Conservation (phyloP, 1,284 basidiomycete species). For the Fomitopsis schrenkii region DNA sequence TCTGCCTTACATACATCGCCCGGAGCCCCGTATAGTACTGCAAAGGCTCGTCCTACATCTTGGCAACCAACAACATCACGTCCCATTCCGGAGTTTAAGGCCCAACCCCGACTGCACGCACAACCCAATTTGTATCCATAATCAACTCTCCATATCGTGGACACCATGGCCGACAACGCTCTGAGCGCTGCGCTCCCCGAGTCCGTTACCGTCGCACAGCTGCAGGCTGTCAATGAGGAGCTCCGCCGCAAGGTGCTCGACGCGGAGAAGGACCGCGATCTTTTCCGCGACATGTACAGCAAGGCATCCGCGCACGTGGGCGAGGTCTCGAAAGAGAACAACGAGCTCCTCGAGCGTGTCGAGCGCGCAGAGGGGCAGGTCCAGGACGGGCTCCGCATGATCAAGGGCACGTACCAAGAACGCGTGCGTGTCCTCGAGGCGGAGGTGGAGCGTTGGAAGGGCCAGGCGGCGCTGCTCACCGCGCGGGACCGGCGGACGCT, state of each 20-base stretch:
- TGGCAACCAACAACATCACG: background rate
- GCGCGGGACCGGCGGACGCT: slow-evolving; percentile 48
- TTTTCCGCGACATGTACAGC: slow-evolving; percentile 21
- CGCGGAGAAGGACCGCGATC: slow-evolving; percentile 22
- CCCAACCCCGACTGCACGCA: background rate
- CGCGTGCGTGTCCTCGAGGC: slow-evolving; percentile 43
- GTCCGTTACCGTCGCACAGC: slow-evolving; percentile 11
- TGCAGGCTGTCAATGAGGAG: slow-evolving; percentile 17
- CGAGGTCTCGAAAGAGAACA: slow-evolving; percentile 40
- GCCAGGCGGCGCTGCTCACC: slow-evolving; percentile 41
- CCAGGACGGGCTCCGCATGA: slow-evolving; percentile 43
- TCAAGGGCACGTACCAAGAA: slow-evolving; percentile 41
- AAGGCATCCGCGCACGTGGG: slow-evolving; percentile 21
- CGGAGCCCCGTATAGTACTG: background rate
- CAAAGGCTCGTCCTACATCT: background rate
- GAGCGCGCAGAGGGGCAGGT: slow-evolving; percentile 50
- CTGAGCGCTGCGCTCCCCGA: background rate
- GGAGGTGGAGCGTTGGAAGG: slow-evolving; percentile 43
- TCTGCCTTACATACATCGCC: background rate
- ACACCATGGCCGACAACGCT: background rate
- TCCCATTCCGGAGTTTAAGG: background rate
- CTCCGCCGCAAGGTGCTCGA: slow-evolving; percentile 18
- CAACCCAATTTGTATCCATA: no score
- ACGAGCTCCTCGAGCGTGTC: slow-evolving; percentile 43
- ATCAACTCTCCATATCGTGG: background rate